phyloP scores from a whole-genome alignment of 73 alveolate genomes.

The Uronychia binucleata region DNA sequence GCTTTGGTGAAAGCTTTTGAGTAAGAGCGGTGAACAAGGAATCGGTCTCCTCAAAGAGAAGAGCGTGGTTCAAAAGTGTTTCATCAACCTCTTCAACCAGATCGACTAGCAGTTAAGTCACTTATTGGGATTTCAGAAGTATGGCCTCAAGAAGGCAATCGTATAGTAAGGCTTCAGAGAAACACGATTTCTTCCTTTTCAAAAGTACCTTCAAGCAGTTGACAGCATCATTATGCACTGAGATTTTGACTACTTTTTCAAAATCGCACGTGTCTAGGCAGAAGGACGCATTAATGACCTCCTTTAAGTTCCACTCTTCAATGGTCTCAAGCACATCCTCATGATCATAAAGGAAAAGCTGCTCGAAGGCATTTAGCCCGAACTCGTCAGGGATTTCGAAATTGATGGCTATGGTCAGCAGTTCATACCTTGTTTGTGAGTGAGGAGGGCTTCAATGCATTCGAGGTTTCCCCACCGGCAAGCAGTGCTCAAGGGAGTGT shows the following conservation, averaged over 20 bases:
- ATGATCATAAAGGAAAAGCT: not conserved
- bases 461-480: not conserved
- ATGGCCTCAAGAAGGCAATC: too few species aligned
- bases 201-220: not conserved
- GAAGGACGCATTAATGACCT: not conserved
- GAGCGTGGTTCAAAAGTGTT: too few species aligned
- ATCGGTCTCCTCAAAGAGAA: too few species aligned
- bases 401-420: not conserved
- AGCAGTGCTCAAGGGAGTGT: constrained; percentile 5
- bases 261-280: not conserved
- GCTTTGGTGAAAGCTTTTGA: too few species aligned
- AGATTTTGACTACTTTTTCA: not conserved
- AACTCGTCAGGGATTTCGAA: not conserved
- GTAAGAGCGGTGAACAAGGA: too few species aligned
- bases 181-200: too few species aligned
- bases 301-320: not conserved
- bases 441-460: not conserved
- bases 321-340: not conserved
- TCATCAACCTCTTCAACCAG: too few species aligned
- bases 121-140: too few species aligned
- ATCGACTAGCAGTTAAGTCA: too few species aligned
- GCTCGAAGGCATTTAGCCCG: not conserved
- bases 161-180: too few species aligned
- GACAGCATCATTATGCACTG: not conserved
- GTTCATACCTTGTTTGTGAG: not conserved